Evolutionary conservation across 495 filamentous ascomycete species (phyloP), one percentile per base, ranked within the genome.

Genomic region (Hyaloscypha bicolor): DNA sequence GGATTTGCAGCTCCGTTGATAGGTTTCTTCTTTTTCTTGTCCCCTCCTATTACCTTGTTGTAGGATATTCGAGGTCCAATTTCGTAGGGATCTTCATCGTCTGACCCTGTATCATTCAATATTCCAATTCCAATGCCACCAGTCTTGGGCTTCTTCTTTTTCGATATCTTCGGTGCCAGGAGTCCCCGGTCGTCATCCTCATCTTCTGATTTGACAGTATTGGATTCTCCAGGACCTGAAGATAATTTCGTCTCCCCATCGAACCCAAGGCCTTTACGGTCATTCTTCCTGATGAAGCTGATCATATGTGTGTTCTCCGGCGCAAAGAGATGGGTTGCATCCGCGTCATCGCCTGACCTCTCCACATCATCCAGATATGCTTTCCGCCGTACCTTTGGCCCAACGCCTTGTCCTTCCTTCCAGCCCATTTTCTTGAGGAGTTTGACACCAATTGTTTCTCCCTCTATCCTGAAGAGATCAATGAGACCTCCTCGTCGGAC

Each of bases 61-160:
- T 97, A 97, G n/a, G 90, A 92, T 74, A 96, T 94, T 72, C 88
- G 88, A 9, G 95, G 95, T 0, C 95, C 94, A 25, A 98, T 86
- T 55, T 92, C 91, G 78, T 97, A 98, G 0, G 92, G 91, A 72
- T 98, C 96, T 73, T 97, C 95, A 63, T 98, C 94, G 71, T 98
- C 95, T n/a, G 95, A 97, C 4, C 93, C 94, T 21, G 89, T 96
- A 67, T 98, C 95, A 72, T 98, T 99, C 60, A 99, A 77, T 25
- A 97, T 80, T 3, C 95, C 95, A 16, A 96, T 90, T 0, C 95
- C 95, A 57, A 99, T 93, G 0, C 89, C 91, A 57, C 88, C 86
- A 33, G 85, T 84, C 8, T 71, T 76, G 21, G 75, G 72, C 68
- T 83, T 75, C 60, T 79, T 84, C 48, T 86, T 85, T 16, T 82